Conservation (phyloP, 73 alveolate species). For the Paramecium caudatum region DNA sequence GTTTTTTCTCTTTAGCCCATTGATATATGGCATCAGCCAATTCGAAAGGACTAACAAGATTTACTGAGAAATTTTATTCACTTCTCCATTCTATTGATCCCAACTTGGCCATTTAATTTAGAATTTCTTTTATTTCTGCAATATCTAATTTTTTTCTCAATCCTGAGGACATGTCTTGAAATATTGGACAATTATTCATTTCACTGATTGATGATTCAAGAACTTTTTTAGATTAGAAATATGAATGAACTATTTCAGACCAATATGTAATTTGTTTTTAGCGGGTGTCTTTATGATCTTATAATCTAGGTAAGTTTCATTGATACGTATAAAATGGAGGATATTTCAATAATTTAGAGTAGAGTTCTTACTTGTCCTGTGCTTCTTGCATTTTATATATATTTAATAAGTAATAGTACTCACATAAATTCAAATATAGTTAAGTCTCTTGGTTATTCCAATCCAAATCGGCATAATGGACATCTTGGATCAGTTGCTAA, state of each 20-base stretch:
- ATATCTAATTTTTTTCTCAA: not conserved
- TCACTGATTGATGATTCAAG: conserved; percentile 18
- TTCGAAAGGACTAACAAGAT: conserved; percentile 30
- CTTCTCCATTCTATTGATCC: conserved; percentile 44
- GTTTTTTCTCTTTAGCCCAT: conserved; percentile 46
- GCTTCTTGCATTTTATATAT: conserved; percentile 7
- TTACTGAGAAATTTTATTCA: not conserved
- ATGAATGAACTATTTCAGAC: not conserved
- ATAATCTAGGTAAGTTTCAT: not conserved
- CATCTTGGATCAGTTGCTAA: conserved; percentile 19
- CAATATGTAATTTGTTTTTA: not conserved
- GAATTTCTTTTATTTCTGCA: conserved; percentile 14
- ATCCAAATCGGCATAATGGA: conserved; percentile 23
- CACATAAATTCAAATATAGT: conserved; percentile 22
- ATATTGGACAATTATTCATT: not conserved
- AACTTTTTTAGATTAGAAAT: not conserved
- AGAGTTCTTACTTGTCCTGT: not conserved
- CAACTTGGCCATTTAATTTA: conserved; percentile 34
- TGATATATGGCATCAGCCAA: conserved; percentile 52
- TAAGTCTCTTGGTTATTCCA: not conserved
- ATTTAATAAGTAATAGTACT: not conserved
- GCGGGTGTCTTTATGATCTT: conserved; percentile 48
- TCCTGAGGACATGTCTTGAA: conserved; percentile 9
- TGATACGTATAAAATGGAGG: conserved; percentile 64
- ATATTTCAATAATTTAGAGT: not conserved